Base-by-base conservation (phyloP, 2,329 filamentous ascomycete genomes). In the Colletotrichum higginsianum region DNA sequence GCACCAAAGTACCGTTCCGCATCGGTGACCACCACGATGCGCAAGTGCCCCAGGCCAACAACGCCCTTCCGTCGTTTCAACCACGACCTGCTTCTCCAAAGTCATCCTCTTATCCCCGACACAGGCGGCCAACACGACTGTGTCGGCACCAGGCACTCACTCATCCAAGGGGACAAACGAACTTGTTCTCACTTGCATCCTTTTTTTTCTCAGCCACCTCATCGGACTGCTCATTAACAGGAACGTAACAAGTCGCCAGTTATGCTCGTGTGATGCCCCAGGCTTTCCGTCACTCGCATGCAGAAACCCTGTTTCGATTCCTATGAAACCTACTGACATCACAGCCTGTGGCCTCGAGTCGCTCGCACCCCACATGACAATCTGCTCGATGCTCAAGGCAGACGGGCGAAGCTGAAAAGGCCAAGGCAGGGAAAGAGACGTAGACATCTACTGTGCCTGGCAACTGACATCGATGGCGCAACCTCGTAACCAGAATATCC, bases 271-370 rank as follows among this genome's bases (percentile, higher is more conserved):
- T 50, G 49, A 61, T 61, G 49, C 67, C 56, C 63, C 23, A 61
- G 44, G 57, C 23, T 35, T 58, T 23, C 30, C 44, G 21, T 42
- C 8, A 40, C 9, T 52, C 46, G 46, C 65, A 13, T 50, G 16
- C 30, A 30, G 42, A 67, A 67, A 61, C 65, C 65, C 57, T 58
- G 65, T 67, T 62, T 58, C 16, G 40, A 26, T 44, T 23, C 21
- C 52, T 47, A 58, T 63, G 68, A 68, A 71, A 71, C 65, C 58
- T 18, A 12, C 68, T 63, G 68, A 67, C 68, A 71, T 71, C 68
- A 68, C 64, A 50, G 53, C 53, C 57, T 53, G 21, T 60, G 68
- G 64, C 49, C 68, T 67, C 65, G 68, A 71, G 55, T 63, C 52
- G 58, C 53, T 55, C 46, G 35, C 26, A 30, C 42, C 52, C 58